Evolutionary conservation across 495 filamentous ascomycete species (phyloP), one percentile per base, ranked within the genome.

Genomic region (Aspergillus panamensis): DNA sequence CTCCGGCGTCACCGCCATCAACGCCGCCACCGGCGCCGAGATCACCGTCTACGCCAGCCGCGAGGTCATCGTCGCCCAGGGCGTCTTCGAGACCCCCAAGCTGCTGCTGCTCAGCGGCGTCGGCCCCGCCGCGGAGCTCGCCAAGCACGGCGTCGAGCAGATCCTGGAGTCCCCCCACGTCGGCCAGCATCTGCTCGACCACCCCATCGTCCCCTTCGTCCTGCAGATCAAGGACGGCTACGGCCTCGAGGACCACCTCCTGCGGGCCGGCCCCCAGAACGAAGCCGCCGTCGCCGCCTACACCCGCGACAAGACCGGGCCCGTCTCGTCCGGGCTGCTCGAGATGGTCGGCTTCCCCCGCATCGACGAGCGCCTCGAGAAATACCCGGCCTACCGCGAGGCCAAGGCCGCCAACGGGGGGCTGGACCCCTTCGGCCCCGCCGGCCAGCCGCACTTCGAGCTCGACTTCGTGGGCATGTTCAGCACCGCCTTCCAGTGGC

Each of bases 401-500:
- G 71, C 73, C 31, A 82, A 82, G 61, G 72, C 70, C 21, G 66
- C 62, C 3, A 82, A 83, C 67, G 79, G 77, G 4, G 78, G 77
- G 0, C 57, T 75, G 4, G 83, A 85, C 58, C 82, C 82, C 10
- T 84, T 86, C 61, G 78, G 80, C 6, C 84, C 84, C 7, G 78
- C 63, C 31, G 79, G 78, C 21, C 82, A 86, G 64, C 83, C 83
- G 42, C 83, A 86, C 64, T 86, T 86, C 61, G 83, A 87, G 72
- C 74, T 87, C 52, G 83, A 85, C 64, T 87, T 87, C 55, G 79
- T 85, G 47, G 73, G 77, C 51, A 78, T 84, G 73, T 86, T 85
- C 67, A 70, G 74, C 50, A 76, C 74, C 55, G 82, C 83, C 7
- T 87, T 85, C 78, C 84, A 85, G 64, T 85, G 81, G 82, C 83